Conservation (phyloP, 2,329 filamentous ascomycete species). For the Parascedosporium putredinis region DNA sequence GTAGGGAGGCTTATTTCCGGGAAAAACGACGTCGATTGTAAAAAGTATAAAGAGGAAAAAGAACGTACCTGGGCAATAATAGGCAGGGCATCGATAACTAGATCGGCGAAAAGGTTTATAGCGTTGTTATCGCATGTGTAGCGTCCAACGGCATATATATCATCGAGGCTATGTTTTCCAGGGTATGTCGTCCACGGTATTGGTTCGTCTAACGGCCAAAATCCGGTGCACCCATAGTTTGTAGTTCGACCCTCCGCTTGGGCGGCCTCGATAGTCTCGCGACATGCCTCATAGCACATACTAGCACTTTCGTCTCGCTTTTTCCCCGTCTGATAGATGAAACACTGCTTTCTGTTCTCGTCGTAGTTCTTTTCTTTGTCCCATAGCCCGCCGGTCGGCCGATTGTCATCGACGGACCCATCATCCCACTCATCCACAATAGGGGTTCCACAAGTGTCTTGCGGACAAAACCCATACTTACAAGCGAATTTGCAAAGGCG, state of each 20-base stretch:
- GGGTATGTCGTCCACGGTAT: background rate
- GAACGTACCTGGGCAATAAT: conserved; percentile 5
- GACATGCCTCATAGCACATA: conserved; percentile 5
- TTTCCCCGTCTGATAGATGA: background rate
- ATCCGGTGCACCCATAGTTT: conserved; percentile 4
- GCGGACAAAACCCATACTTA: conserved; percentile 14
- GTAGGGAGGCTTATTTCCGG: background rate
- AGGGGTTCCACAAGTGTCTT: conserved; percentile 9
- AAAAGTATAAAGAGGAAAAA: background rate
- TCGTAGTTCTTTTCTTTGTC: conserved; percentile 12
- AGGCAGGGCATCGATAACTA: conserved; percentile 6
- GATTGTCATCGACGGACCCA: conserved; percentile 8
- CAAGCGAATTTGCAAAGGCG: conserved; percentile 11
- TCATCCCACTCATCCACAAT: conserved; percentile 6
- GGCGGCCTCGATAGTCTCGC: background rate
- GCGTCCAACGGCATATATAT: background rate
- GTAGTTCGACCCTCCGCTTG: conserved; percentile 3
- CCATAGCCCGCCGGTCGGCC: conserved; percentile 12
- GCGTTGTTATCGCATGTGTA: conserved; percentile 1
- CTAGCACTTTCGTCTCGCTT: conserved; percentile 10
- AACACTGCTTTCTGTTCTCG: conserved; percentile 9
- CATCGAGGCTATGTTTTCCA: background rate
- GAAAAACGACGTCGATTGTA: background rate
- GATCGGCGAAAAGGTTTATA: conserved; percentile 3
- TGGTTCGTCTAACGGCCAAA: background rate